These are phyloP conservation scores for Guadua angustifolia DNA, from an alignment of 176 grass and related monocot genomes.

Conservation along the genomic window DNA sequence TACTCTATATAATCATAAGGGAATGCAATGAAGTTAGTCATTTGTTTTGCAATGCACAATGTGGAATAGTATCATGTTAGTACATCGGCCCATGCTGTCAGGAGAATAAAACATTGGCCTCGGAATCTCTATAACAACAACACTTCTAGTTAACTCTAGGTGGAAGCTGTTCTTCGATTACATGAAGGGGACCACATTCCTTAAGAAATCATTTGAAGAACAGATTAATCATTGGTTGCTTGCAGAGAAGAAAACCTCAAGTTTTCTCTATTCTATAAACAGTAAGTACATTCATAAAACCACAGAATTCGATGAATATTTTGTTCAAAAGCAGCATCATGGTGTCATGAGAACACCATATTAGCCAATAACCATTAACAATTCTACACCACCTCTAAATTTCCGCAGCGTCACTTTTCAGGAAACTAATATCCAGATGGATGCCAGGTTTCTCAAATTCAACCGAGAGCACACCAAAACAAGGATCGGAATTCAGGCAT, in stretches of 20 bases:
- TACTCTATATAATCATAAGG: background rate
- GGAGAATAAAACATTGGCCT: background rate
- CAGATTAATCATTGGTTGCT: conserved; percentile 3
- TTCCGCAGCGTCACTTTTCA: background rate
- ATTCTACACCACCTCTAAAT: conserved; percentile 13
- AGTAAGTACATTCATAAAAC: background rate
- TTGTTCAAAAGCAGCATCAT: conserved; percentile 1
- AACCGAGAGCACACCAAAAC: background rate
- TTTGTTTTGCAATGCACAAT: conserved; percentile 6
- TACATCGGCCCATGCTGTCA: background rate
- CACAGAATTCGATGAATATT: background rate
- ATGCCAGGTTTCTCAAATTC: background rate
- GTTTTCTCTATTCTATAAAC: background rate
- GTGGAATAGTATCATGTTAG: background rate
- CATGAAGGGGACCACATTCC: background rate
- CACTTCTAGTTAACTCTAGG: conserved; percentile 13
- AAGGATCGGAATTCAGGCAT: background rate
- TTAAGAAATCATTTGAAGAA: background rate
- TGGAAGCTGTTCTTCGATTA: background rate
- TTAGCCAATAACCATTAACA: background rate
- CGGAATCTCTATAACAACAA: background rate
- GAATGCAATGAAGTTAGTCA: background rate
- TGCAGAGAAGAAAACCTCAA: conserved; percentile 1
- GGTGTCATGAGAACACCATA: background rate
- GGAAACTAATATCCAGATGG: conserved; percentile 21